A percentile compares a stretch with the other conserved stretches of the same genome.
phyloP scores from a whole-genome alignment of 176 grass and related monocot species.

The Cenchrus purpureus region DNA sequence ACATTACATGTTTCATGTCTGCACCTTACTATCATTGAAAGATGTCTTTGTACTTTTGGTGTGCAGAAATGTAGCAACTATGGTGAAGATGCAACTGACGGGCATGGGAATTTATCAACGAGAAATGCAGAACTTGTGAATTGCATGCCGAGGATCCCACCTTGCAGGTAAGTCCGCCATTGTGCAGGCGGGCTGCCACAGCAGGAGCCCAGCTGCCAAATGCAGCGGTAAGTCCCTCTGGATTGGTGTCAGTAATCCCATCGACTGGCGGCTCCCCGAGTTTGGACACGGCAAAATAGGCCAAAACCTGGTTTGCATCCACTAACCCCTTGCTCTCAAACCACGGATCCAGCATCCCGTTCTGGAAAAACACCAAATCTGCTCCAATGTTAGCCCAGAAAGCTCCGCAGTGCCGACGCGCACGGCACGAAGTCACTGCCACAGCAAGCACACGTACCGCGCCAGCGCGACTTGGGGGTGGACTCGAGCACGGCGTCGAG shows the following conservation, averaged over 20 bases:
- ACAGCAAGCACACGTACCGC: constrained; percentile 49
- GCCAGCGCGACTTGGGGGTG: constrained; percentile 79
- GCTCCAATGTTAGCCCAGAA: constrained; percentile 58
- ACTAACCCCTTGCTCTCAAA: constrained; percentile 84
- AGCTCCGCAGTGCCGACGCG: not conserved
- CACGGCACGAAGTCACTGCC: too few species aligned
- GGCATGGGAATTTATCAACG: not conserved
- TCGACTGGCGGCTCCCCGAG: constrained; percentile 83
- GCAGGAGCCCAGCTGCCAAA: constrained; percentile 82
- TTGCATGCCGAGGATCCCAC: constrained; percentile 25
- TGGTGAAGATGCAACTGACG: too few species aligned
- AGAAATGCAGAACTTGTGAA: not conserved
- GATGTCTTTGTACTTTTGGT: not conserved
- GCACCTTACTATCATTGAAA: not conserved
- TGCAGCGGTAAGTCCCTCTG: constrained; percentile 81
- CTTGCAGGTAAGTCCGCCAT: constrained; percentile 89
- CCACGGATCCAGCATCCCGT: constrained; percentile 98
- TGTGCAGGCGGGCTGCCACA: constrained; percentile 68
- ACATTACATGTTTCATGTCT: not conserved
- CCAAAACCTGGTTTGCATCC: constrained; percentile 84
- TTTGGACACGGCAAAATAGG: constrained; percentile 90
- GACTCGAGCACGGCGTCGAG: constrained; percentile 82
- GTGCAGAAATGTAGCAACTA: not conserved
- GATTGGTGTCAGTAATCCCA: constrained; percentile 93
- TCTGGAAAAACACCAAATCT: constrained; percentile 99